Conservation (phyloP, 441 rosid genomes). For the Corymbia citriodora region DNA sequence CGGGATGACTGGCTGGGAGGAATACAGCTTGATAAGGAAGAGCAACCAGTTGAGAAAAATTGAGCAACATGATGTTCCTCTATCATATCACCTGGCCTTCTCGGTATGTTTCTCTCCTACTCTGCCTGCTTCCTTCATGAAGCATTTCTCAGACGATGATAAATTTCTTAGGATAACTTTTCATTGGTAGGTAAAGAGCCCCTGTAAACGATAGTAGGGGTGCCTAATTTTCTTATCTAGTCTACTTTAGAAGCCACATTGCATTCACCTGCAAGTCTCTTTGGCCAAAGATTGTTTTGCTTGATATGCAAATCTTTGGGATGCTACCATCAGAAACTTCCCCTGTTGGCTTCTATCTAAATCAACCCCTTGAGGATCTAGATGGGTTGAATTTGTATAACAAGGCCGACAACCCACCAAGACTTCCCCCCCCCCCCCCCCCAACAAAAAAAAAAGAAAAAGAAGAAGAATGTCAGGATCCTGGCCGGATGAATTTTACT, state of each 20-base stretch:
- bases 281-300: background rate
- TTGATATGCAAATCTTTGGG: background rate
- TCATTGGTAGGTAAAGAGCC: background rate
- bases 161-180: background rate
- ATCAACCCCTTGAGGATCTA: background rate
- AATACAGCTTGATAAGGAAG: conserved; percentile 52
- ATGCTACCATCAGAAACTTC: background rate
- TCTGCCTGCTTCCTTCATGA: background rate
- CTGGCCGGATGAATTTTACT: background rate
- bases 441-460: too few species aligned
- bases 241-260: background rate
- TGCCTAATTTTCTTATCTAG: background rate
- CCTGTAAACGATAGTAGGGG: background rate
- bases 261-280: background rate
- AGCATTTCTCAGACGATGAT: background rate
- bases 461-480: background rate
- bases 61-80: conserved; percentile 46
- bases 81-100: conserved; percentile 74
- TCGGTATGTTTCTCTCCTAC: conserved; percentile 34
- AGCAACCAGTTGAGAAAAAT: conserved; percentile 46
- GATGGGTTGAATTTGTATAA: background rate
- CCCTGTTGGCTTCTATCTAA: background rate
- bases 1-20: conserved; percentile 71
- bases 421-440: background rate
- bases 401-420: background rate